phyloP scores from a whole-genome alignment of 164 flowering plant species.

The Amborella trichopoda region DNA sequence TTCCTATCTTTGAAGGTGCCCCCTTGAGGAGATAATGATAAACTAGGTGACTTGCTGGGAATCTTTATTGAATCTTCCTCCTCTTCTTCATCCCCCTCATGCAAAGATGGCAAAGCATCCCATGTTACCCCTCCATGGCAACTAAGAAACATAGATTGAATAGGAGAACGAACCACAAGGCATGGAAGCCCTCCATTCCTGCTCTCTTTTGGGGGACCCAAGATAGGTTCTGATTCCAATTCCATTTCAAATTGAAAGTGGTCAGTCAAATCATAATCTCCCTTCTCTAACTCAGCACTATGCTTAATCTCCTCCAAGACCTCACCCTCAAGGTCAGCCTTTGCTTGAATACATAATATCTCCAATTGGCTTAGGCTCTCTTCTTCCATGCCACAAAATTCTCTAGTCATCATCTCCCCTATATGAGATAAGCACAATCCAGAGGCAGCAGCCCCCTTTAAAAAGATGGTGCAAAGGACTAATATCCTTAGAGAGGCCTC shows the following conservation, averaged over 20 bases:
- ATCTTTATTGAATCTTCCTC: no score
- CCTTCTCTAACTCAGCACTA: not conserved
- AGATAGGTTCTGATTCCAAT: constrained; percentile 1
- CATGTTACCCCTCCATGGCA: constrained; percentile 12
- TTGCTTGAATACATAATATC: constrained; percentile 38
- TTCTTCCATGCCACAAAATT: constrained; percentile 37
- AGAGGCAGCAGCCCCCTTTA: constrained; percentile 41
- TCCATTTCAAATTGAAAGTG: constrained; percentile 35
- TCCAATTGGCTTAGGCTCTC: constrained; percentile 48
- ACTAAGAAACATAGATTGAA: constrained; percentile 12
- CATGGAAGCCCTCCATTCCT: constrained; percentile 10
- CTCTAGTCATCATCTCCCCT: constrained; percentile 77
- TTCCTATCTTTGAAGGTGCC: constrained; percentile 9
- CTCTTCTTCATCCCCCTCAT: no score
- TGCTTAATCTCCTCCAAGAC: no score
- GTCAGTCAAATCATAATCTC: constrained; percentile 9
- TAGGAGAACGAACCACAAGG: constrained; percentile 7
- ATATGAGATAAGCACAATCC: constrained; percentile 71
- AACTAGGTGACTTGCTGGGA: no score
- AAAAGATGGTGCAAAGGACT: constrained; percentile 58
- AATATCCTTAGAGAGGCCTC: constrained; percentile 63
- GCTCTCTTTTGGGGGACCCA: not conserved
- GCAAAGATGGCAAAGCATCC: constrained; percentile 3
- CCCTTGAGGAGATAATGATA: constrained; percentile 6
- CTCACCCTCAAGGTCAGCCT: constrained; percentile 12